These are phyloP conservation scores for Gossypium australe DNA, from an alignment of 345 rosid genomes.

Conservation along the genomic window DNA sequence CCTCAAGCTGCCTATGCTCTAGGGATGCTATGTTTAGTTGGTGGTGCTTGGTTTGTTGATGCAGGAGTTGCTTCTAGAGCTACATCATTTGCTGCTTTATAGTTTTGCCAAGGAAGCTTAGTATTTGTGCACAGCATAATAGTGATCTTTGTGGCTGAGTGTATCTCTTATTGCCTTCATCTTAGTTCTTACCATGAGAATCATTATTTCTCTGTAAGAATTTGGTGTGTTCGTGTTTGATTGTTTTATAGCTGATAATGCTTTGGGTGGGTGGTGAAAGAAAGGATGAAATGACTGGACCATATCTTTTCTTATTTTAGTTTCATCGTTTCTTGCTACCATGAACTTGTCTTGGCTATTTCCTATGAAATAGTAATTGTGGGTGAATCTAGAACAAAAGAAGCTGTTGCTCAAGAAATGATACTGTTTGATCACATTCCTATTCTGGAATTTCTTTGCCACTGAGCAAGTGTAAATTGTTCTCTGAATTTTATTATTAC, in stretches of 20 bases:
- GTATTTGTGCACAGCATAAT: background rate
- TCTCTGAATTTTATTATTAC: background rate
- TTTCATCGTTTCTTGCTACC: background rate
- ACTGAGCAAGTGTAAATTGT: background rate
- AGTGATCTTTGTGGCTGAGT: background rate
- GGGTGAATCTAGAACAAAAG: background rate
- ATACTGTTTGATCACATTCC: background rate
- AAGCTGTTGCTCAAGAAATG: slow-evolving; percentile 2
- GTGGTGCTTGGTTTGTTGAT: background rate
- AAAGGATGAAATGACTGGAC: background rate
- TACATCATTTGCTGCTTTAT: background rate
- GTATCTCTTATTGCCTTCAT: background rate
- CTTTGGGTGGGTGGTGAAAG: background rate
- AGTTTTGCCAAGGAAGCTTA: background rate
- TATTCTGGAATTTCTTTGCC: background rate
- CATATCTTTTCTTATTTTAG: background rate
- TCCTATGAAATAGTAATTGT: background rate
- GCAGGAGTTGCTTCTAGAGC: background rate
- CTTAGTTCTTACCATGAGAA: background rate
- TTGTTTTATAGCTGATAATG: background rate
- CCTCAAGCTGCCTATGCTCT: background rate
- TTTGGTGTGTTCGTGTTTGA: background rate
- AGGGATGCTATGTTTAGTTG: background rate
- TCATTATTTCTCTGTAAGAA: background rate
- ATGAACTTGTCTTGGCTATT: background rate